Conservation (phyloP, 2,329 filamentous ascomycete genomes). For the Thermothelomyces thermophilus region DNA sequence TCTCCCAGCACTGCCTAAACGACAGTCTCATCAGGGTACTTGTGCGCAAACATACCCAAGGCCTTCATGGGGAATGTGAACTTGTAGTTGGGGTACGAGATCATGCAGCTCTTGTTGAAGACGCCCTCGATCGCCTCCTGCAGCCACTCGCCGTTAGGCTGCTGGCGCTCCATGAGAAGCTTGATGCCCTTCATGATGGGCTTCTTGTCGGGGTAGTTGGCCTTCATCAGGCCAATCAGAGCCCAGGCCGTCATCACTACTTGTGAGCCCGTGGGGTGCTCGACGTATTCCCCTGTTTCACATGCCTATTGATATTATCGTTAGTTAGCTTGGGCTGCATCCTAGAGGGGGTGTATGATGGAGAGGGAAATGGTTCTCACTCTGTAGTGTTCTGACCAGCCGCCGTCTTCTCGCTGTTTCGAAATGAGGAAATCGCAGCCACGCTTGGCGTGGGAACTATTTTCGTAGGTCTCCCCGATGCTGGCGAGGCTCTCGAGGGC, state of each 20-base stretch:
- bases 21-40: constrained; percentile 60
- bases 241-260: constrained; percentile 96
- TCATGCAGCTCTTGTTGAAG: constrained; percentile 99
- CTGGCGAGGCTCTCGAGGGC: constrained; percentile 78
- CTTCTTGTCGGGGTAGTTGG: constrained; percentile 67
- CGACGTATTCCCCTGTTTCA: constrained; percentile 66
- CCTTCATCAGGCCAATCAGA: constrained; percentile 73
- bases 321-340: neutral
- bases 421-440: constrained; percentile 82
- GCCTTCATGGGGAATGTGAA: constrained; percentile 93
- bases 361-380: constrained; percentile 33
- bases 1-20: constrained; percentile 14
- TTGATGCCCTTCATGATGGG: constrained; percentile 67
- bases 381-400: constrained; percentile 93
- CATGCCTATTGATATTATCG: constrained; percentile 50
- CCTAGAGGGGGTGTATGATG: too few species aligned
- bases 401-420: constrained; percentile 81
- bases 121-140: constrained; percentile 96
- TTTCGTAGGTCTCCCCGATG: constrained; percentile 74
- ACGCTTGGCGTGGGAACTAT: constrained; percentile 60
- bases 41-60: constrained; percentile 76
- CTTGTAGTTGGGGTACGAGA: constrained; percentile 98
- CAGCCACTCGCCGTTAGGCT: constrained; percentile 84
- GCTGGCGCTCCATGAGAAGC: constrained; percentile 79
- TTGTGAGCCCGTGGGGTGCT: constrained; percentile 70